Base-by-base conservation (phyloP, 306 rosid genomes). In the Rosa multiflora region DNA sequence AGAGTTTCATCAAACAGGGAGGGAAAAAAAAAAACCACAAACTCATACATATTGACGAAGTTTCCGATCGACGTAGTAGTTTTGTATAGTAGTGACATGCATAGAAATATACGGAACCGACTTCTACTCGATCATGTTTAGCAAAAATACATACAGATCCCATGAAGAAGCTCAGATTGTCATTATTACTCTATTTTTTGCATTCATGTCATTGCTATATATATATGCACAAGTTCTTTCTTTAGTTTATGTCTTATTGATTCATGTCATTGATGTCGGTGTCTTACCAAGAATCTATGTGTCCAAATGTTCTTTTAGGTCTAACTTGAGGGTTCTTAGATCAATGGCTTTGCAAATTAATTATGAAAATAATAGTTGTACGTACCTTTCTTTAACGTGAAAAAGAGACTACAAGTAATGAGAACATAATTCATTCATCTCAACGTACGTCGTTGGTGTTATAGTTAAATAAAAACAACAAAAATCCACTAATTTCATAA, bases 31-130 rank as follows among this genome's bases (percentile, higher is more conserved):
- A 18, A 56, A 35, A n/a, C 13, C 26, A 11, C 7, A 17, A 6
- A 40, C 44, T 23, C 18, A 35, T 35, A 6, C 10, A 32, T 66
- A 66, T 62, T 18, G 79, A 32, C 72, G 79, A 76, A 76, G 11
- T 55, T 73, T 73, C 77, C 67, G 6, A 37, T 37, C 71, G 8
- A 37, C 7, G 70, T 15, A 66, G 23, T 8, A 66, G 47, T 37
- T 66, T 66, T 18, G 71, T 67, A 40, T 9, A 40, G 29, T 39
- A 17, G 72, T 64, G 70, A 37, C 42, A 32, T 29, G 35, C 13
- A n/a, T 11, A 21, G 37, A 11, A 23, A 5, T 3, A 26, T 10
- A 61, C 1, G 1, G 17, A 26, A 61, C 17, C 17, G 26, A 11
- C 8, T 61, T 11, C 35, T 26, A 61, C 67, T 61, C 18, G 39